Evolutionary conservation across 2,329 filamentous ascomycete genomes (phyloP), one percentile per base, ranked within the genome.

Genomic region (Fonsecaea monophora): DNA sequence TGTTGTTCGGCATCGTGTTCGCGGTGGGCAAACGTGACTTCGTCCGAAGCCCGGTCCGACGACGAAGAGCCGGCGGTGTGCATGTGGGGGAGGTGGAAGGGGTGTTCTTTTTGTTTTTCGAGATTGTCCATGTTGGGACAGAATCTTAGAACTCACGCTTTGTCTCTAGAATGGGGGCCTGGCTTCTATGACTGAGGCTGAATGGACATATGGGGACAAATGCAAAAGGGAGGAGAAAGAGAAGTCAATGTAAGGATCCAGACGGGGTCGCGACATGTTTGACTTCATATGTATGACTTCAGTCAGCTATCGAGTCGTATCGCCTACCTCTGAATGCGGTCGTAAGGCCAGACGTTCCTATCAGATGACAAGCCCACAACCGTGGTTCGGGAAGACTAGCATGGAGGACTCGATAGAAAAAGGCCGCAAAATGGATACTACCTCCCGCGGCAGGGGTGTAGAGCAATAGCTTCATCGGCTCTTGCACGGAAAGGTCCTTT

Each of bases 11-110:
- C 48, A 10, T 71, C 68, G 21, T 67, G 60, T 32, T 71, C 68
- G 42, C 62, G 65, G 62, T 71, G 69, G 15, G 67, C 55, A 18
- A 66, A 67, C 7, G 69, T 71, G 10, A 68, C 67, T 65, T 71
- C 67, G 53, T 71, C 69, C 7, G 64, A 66, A 32, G 60, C 54
- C 5, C 54, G 65, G 8, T 62, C 62, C 3, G 63, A 65, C 8
- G 69, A 69, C 10, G 69, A 69, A 18, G 67, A 68, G 25, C 64
- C 66, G n/a, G 60, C 61, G 30, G 25, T 40, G 7, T 54, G 68
- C 7, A 65, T 58, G 2, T 53, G 35, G n/a, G 68, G 62, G 50
- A 45, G 3, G 4, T 60, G 53, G n/a, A 57, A 53, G 59, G 53
- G 42, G 25, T 61, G 59, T 42, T 62, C 37, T 45, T 64, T 67